Evolutionary conservation across 495 filamentous ascomycete species (phyloP), one percentile per base, ranked within the genome.

Genomic region (Parathielavia appendiculata): DNA sequence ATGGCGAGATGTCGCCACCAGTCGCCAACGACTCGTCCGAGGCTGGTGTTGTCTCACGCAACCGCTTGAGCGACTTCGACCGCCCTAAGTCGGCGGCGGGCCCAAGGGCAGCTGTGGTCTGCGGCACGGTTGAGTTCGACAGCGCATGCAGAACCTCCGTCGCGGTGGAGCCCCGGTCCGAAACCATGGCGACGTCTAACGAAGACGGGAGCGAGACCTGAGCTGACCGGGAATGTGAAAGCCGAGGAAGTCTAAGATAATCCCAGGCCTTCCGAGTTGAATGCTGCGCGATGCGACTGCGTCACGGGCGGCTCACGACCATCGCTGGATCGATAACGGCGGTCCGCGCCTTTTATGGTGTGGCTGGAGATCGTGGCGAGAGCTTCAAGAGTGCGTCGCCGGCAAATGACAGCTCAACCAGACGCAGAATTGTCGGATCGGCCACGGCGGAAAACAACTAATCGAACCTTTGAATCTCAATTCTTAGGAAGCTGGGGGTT

Each of bases 311-410:
- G 66, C 62, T 67, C 62, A 58, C 60, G 61, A 60, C 69, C 76
- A 77, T 79, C 66, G 65, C 73, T 69, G 40, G 50, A 61, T 63
- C 51, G 64, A 63, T 54, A 57, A 61, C 59, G 43, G 60, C 35
- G 26, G 45, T 30, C 52, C 56, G 63, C 66, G 69, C 71, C 66
- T 70, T 68, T 61, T 66, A 58, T 71, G 76, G 76, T 77, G 75
- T 76, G 76, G 77, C 75, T 78, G 77, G 61, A 73, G 73, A 76
- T 68, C 69, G 77, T 80, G 77, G 77, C 77, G 72, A 75, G 72
- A 75, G 72, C 72, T 73, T 39, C 45, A 12, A 30, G 45, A 14
- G 20, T 50, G 41, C 53, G 22, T 38, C 22, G 38, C 36, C 35
- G 51, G 57, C 20, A 38, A 26, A 46, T 48, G 22, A 0, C 36